Percentiles rank a stretch among this genome's conserved stretches.
phyloP scores from a whole-genome alignment of 2,329 filamentous ascomycete genomes.

The Orbilia brochopaga region DNA sequence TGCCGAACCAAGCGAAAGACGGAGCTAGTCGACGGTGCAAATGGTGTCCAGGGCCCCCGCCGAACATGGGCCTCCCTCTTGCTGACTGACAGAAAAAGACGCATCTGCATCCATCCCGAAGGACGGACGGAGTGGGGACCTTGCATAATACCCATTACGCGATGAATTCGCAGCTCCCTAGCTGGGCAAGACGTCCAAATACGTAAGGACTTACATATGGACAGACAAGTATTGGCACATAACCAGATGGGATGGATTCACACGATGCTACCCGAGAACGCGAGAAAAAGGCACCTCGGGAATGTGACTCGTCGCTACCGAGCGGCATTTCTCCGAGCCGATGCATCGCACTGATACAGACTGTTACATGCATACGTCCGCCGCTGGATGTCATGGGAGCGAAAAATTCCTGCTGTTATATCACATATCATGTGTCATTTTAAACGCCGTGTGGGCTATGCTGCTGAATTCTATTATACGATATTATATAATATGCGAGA shows the following conservation, averaged over 20 bases:
- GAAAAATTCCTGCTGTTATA: neutral
- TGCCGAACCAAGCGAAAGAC: slow-evolving; percentile 33
- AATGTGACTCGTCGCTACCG: slow-evolving; percentile 21
- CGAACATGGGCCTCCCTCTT: no score
- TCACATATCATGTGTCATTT: no score
- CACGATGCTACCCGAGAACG: slow-evolving; percentile 17
- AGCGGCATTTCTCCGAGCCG: slow-evolving; percentile 50
- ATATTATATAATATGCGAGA: no score
- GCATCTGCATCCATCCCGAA: slow-evolving; percentile 23
- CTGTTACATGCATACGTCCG: neutral
- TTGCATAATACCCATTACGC: slow-evolving; percentile 31
- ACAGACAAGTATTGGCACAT: no score
- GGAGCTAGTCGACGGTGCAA: slow-evolving; percentile 15
- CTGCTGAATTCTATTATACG: no score
- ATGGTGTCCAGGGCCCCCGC: slow-evolving; percentile 25
- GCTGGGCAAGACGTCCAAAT: neutral
- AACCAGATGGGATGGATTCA: no score
- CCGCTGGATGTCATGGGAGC: neutral
- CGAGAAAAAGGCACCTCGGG: slow-evolving; percentile 43
- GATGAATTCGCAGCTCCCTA: neutral
- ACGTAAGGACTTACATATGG: neutral
- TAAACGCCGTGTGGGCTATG: no score
- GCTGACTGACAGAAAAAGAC: slow-evolving; percentile 29
- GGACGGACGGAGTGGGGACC: slow-evolving; percentile 35
- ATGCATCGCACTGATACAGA: slow-evolving; percentile 7